A percentile compares a stretch with the other conserved stretches of the same genome.
These are phyloP conservation scores for Camellia granthamiana DNA, from an alignment of 148 eudicot genomes.

Conservation along the genomic window DNA sequence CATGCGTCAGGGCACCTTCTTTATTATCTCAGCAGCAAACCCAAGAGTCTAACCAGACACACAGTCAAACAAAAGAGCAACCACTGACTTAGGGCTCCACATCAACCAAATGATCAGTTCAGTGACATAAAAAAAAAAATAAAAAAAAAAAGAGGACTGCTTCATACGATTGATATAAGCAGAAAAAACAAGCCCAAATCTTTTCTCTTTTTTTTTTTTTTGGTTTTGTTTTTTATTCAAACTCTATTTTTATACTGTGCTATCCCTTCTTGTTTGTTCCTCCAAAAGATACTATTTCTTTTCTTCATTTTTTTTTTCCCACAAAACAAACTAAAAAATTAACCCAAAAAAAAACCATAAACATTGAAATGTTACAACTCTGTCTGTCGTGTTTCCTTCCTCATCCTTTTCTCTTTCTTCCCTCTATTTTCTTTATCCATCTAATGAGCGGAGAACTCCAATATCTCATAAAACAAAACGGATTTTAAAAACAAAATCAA, in stretches of 20 bases:
- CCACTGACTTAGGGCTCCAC: slow-evolving; percentile 30
- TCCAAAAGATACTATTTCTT: background rate
- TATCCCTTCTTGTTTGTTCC: background rate
- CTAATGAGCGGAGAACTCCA: too few species aligned
- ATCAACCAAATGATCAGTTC: slow-evolving; percentile 17
- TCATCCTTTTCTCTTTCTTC: too few species aligned
- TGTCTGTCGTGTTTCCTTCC: too few species aligned
- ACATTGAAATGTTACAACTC: background rate
- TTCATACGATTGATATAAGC: background rate
- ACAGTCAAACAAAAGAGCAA: slow-evolving; percentile 45
- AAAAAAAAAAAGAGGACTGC: background rate
- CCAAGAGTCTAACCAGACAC: slow-evolving; percentile 39
- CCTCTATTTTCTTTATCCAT: too few species aligned
- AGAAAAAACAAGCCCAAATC: background rate
- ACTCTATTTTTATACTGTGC: background rate
- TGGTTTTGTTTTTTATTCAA: too few species aligned
- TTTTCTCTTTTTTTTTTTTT: background rate
- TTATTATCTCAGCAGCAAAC: slow-evolving; percentile 18
- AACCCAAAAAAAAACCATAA: background rate
- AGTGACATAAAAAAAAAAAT: background rate
- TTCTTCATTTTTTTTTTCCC: background rate
- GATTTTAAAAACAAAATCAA: too few species aligned
- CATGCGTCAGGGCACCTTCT: slow-evolving; percentile 4
- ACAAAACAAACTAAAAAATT: background rate
- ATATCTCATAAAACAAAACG: too few species aligned